These are phyloP conservation scores for Leptographium radiaticola DNA, from an alignment of 2,329 filamentous ascomycete species.

Conservation along the genomic window DNA sequence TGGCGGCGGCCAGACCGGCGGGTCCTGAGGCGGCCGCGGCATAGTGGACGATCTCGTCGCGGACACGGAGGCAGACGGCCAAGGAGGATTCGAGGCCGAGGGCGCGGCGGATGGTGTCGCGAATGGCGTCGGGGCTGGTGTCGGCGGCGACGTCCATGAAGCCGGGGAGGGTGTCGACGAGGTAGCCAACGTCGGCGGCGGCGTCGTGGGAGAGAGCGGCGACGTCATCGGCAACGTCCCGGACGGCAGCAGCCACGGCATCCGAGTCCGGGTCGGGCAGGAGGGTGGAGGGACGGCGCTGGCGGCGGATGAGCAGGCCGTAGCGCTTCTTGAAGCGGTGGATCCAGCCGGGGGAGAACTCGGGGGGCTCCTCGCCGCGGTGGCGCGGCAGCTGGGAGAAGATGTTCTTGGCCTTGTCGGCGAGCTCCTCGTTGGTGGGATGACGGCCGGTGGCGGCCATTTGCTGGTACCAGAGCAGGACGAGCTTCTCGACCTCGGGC, in stretches of 20 bases:
- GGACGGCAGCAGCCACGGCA: constrained; percentile 34
- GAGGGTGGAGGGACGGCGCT: constrained; percentile 29
- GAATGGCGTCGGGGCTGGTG: constrained; percentile 45
- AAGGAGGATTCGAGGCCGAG: constrained; percentile 42
- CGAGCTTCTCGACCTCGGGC: constrained; percentile 48
- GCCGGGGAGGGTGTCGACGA: constrained; percentile 45
- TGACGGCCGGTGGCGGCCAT: constrained; percentile 38
- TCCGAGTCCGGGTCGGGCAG: background rate
- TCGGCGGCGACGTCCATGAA: constrained; percentile 45
- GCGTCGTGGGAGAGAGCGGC: constrained; percentile 24
- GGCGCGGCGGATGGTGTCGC: constrained; percentile 41
- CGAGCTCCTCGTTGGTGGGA: constrained; percentile 49
- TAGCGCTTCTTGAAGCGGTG: constrained; percentile 53
- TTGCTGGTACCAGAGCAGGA: constrained; percentile 41
- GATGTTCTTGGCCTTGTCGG: constrained; percentile 47
- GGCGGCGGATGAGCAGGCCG: constrained; percentile 41
- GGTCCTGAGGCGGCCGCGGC: constrained; percentile 8
- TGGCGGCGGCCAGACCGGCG: background rate
- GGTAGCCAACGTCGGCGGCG: constrained; percentile 44
- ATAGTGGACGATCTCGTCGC: constrained; percentile 41
- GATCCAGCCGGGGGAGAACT: constrained; percentile 52
- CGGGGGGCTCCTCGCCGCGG: constrained; percentile 44
- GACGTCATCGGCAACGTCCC: constrained; percentile 16
- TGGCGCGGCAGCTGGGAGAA: constrained; percentile 46
- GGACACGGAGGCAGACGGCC: constrained; percentile 40